Percentiles rank a stretch among this genome's conserved stretches.
Evolutionary conservation across 768 basidiomycete species (phyloP).

Genomic region (Rhodotorula babjevae): DNA sequence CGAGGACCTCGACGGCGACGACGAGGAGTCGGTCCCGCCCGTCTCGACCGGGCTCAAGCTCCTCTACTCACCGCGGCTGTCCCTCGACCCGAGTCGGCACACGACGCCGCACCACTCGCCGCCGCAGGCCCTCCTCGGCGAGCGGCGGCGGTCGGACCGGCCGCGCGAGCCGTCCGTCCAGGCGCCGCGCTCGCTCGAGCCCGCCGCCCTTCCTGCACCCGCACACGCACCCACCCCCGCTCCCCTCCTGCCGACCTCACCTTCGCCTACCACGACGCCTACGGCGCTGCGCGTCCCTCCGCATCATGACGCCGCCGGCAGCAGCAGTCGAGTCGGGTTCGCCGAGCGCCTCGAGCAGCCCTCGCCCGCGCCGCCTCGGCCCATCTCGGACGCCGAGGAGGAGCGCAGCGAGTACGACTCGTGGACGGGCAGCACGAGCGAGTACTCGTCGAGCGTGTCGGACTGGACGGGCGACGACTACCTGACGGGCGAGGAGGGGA

Average conservation of each 20-base stretch:
- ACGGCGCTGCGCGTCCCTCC: neutral
- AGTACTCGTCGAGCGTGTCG: slow-evolving; percentile 9
- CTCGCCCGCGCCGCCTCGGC: neutral
- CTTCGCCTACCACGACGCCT: neutral
- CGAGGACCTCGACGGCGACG: too few relatives aligned
- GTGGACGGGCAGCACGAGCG: slow-evolving; percentile 25
- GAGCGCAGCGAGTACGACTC: slow-evolving; percentile 19
- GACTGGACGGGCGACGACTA: slow-evolving; percentile 14
- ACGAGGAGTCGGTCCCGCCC: neutral
- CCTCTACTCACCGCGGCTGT: slow-evolving; percentile 20
- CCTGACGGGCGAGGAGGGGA: slow-evolving; percentile 11
- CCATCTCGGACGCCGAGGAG: slow-evolving; percentile 4
- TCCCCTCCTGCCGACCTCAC: too few relatives aligned
- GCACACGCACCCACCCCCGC: too few relatives aligned
- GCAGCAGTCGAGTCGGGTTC: neutral
- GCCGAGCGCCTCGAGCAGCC: neutral
- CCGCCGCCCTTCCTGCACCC: neutral
- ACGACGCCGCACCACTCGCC: slow-evolving; percentile 3
- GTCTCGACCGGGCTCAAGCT: slow-evolving; percentile 20
- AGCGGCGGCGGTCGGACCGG: neutral
- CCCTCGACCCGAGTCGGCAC: neutral
- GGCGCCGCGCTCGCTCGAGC: neutral
- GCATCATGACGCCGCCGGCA: neutral
- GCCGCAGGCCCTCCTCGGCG: neutral
- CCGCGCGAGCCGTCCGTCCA: neutral